Conservation (phyloP, 768 basidiomycete genomes). For the Phylloporus sp. region DNA sequence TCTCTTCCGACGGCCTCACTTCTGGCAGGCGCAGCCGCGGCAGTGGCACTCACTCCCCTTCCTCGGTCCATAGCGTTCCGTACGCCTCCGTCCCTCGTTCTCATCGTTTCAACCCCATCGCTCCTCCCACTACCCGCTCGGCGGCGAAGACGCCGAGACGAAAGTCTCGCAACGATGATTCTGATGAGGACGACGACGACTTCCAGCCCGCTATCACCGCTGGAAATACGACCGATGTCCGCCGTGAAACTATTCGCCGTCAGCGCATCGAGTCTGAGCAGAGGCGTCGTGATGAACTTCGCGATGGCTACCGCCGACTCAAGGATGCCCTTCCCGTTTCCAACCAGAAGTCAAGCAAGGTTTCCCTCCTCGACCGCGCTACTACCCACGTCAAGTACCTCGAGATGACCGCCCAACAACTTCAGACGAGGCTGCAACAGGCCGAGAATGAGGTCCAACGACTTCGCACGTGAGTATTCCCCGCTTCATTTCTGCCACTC, state of each 20-base stretch:
- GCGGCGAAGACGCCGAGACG: constrained; percentile 47
- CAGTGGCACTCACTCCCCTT: constrained; percentile 54
- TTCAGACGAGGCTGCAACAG: constrained; percentile 70
- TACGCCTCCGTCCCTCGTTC: constrained; percentile 66
- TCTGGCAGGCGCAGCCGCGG: constrained; percentile 67
- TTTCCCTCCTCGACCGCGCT: constrained; percentile 82
- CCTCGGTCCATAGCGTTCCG: constrained; percentile 43
- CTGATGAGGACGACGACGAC: constrained; percentile 71
- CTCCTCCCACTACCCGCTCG: constrained; percentile 45
- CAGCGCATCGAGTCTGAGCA: constrained; percentile 95
- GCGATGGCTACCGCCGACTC: constrained; percentile 86
- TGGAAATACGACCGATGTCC: constrained; percentile 54
- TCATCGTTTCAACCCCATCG: constrained; percentile 74
- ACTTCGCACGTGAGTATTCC: constrained; percentile 50
- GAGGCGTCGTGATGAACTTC: constrained; percentile 85
- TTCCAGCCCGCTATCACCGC: constrained; percentile 51
- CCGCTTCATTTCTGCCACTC: background rate
- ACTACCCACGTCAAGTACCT: constrained; percentile 85
- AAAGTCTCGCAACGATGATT: constrained; percentile 56
- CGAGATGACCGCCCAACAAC: constrained; percentile 70
- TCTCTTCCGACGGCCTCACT: constrained; percentile 65
- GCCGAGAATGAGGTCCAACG: constrained; percentile 78
- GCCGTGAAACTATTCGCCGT: constrained; percentile 85
- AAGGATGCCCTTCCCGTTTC: constrained; percentile 86
- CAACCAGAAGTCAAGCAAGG: constrained; percentile 92